Conservation (phyloP, 441 rosid genomes). For the Raphanus hybrid region DNA sequence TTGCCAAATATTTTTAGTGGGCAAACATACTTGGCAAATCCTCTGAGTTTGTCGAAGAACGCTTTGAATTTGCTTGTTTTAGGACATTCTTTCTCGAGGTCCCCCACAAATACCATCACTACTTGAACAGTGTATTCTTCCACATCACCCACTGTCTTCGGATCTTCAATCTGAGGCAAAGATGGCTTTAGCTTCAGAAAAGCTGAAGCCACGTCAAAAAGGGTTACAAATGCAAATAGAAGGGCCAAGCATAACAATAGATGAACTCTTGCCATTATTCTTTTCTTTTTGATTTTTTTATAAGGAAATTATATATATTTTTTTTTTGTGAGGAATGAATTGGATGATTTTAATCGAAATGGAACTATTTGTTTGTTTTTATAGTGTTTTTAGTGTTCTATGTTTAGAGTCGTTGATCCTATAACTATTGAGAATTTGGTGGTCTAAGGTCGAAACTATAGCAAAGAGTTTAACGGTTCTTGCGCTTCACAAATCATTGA, state of each 20-base stretch:
- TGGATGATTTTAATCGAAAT: conserved; percentile 7
- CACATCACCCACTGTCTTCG: conserved; percentile 33
- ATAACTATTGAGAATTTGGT: conserved; percentile 10
- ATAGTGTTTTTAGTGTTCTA: conserved; percentile 29
- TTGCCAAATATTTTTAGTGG: conserved; percentile 1
- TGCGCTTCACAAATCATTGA: conserved; percentile 1
- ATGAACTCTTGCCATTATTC: conserved; percentile 36
- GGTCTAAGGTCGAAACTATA: conserved; percentile 25
- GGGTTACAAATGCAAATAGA: conserved; percentile 10
- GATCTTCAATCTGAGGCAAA: conserved; percentile 26
- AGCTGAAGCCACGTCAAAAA: conserved; percentile 32
- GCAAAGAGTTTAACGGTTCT: conserved; percentile 30
- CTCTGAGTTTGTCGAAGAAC: conserved; percentile 35
- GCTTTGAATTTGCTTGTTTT: conserved; percentile 22
- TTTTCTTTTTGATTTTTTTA: background rate
- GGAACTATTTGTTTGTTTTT: conserved; percentile 21
- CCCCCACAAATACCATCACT: conserved; percentile 34
- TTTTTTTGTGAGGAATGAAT: background rate
- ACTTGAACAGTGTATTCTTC: conserved; percentile 38
- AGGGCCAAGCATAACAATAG: conserved; percentile 29
- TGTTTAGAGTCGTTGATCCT: conserved; percentile 29
- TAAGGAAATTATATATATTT: background rate
- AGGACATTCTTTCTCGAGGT: conserved; percentile 40
- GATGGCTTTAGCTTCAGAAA: conserved; percentile 8
- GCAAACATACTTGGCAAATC: conserved; percentile 31